Conservation (phyloP, 345 rosid genomes). For the Mallotus nudiflorus region DNA sequence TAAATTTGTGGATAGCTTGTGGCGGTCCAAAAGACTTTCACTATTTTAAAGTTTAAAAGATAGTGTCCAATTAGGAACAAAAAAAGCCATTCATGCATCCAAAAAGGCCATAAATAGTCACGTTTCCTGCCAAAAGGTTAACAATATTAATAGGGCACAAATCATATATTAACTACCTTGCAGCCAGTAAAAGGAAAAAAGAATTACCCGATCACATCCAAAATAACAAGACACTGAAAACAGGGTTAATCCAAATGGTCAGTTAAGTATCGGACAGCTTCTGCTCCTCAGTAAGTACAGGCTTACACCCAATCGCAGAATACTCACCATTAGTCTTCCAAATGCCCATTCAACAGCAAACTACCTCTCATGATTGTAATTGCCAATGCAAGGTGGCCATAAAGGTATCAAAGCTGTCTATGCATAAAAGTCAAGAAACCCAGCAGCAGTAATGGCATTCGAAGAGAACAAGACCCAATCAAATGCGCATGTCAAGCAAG, state of each 20-base stretch:
- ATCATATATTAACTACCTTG: constrained; percentile 26
- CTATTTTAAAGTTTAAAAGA: constrained; percentile 30
- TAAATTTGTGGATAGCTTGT: constrained; percentile 33
- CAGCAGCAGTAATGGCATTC: constrained; percentile 40
- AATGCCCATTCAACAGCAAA: constrained; percentile 29
- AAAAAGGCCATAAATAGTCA: constrained; percentile 44
- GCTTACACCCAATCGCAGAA: constrained; percentile 26
- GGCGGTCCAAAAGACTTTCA: constrained; percentile 35
- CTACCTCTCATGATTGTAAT: constrained; percentile 21
- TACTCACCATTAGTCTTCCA: constrained; percentile 35
- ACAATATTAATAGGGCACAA: constrained; percentile 36
- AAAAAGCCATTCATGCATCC: constrained; percentile 48
- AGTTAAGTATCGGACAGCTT: constrained; percentile 34
- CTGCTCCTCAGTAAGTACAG: constrained; percentile 32
- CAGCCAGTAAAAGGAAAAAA: constrained; percentile 24
- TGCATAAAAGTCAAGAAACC: constrained; percentile 29
- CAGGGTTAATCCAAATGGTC: constrained; percentile 33
- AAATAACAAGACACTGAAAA: constrained; percentile 36
- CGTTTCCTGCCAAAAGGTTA: constrained; percentile 59
- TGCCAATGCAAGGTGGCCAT: constrained; percentile 19
- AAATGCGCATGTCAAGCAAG: constrained; percentile 46
- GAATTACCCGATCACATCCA: constrained; percentile 48
- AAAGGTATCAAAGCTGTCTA: constrained; percentile 28
- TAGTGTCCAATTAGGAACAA: constrained; percentile 43
- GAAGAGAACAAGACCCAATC: constrained; percentile 42